Conservation (phyloP, 2,329 filamentous ascomycete genomes). For the Claviceps monticola region DNA sequence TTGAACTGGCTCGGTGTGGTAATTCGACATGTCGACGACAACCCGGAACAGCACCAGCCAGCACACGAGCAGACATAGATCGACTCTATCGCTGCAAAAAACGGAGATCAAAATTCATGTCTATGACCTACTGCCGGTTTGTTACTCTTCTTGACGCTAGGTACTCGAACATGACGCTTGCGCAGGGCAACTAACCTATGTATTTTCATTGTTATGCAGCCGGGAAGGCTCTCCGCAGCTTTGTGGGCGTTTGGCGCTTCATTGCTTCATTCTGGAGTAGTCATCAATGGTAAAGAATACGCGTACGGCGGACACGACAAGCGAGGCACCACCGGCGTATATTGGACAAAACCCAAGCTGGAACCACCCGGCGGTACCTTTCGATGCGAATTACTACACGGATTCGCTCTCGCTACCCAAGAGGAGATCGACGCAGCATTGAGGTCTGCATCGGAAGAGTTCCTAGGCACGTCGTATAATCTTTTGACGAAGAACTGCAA, state of each 20-base stretch:
- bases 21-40: constrained; percentile 14
- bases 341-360: constrained; percentile 61
- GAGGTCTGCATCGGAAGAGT: constrained; percentile 53
- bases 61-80: constrained; percentile 35
- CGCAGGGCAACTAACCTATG: not conserved
- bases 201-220: constrained; percentile 27
- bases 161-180: not conserved
- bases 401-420: constrained; percentile 57
- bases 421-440: constrained; percentile 60
- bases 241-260: constrained; percentile 68
- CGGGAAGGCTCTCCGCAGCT: constrained; percentile 58
- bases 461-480: constrained; percentile 66
- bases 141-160: constrained; percentile 8
- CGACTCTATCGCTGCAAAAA: constrained; percentile 54
- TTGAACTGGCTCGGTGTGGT: not conserved
- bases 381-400: constrained; percentile 60
- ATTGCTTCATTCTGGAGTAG: constrained; percentile 70
- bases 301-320: constrained; percentile 73
- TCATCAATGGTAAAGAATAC: constrained; percentile 69
- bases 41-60: constrained; percentile 14
- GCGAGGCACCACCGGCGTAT: constrained; percentile 60
- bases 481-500: constrained; percentile 78
- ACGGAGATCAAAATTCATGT: constrained; percentile 65
- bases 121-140: constrained; percentile 62
- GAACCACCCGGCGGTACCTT: constrained; percentile 69